Base-by-base conservation (phyloP, 352 stramenopile genomes). In the Phytopythium ostracodes region DNA sequence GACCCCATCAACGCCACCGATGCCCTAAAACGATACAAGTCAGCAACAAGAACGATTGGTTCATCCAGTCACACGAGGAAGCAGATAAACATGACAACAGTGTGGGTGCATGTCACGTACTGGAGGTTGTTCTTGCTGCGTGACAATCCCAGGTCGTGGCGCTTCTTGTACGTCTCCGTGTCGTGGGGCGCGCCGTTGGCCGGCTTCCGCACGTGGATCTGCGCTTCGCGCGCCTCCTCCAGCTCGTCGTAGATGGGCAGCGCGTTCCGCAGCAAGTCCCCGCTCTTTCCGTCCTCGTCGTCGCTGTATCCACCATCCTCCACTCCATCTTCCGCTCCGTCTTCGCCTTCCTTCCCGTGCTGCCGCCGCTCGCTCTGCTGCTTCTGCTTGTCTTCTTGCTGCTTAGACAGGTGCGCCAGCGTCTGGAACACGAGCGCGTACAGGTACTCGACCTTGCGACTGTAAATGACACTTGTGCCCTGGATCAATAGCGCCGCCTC, bases 371-470 rank as follows among this genome's bases (percentile, higher is more conserved):
- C 55, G 22, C n/a, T 69, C 14, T 55, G 47, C 20, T 56, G n/a
- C 29, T 73, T 56, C 24, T 66, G 56, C n/a, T 53, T 54, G n/a
- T 74, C 60, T 54, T 86, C 67, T 29, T 89, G 71, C 40, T 89
- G 79, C 52, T 78, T 79, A 33, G 75, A 81, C 40, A 92, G 65
- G 53, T 97, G 88, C 49, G 94, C 76, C 22, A 98, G 71, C 42
- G 90, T 91, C 60, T 97, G 87, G 70, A 96, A 97, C 54, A 98
- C 92, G 2, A 98, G 76, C 38, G 85, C 80, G 71, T 98, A 93
- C 4, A 98, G 72, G 64, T 98, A 97, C 72, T 98, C 92, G 40
- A 98, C 93, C 69, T 98, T 98, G 65, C 92, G 88, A 62, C 88
- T 96, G 80, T 98, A 98, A 53, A 98, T 93, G 79, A 96, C 76